Evolutionary conservation across 306 rosid genomes (phyloP).

Genomic region (Lupinus albus): DNA sequence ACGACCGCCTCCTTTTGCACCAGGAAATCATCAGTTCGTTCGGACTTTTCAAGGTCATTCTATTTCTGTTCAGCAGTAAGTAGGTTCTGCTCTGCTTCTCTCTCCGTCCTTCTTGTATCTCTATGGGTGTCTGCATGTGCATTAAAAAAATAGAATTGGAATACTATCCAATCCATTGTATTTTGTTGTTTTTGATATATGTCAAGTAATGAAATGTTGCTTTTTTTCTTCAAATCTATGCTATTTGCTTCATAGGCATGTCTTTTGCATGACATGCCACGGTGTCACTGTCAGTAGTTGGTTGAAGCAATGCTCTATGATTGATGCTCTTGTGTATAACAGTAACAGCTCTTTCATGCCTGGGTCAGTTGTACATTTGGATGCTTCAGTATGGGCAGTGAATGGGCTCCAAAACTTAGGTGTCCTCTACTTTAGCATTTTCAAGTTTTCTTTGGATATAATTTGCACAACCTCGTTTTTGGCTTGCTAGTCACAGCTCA

Average conservation of each 20-base stretch:
- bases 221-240: slow-evolving; percentile 21
- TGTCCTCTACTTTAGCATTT: not conserved
- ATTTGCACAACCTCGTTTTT: slow-evolving; percentile 26
- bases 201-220: slow-evolving; percentile 16
- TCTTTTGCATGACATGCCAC: slow-evolving; percentile 29
- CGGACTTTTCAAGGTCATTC: slow-evolving; percentile 44
- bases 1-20: slow-evolving; percentile 42
- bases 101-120: slow-evolving; percentile 1
- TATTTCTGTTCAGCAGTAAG: slow-evolving; percentile 53
- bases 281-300: slow-evolving; percentile 25
- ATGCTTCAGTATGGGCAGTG: not conserved
- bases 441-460: slow-evolving; percentile 4
- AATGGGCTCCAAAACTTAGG: slow-evolving; percentile 4
- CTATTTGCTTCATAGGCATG: slow-evolving; percentile 22
- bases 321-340: slow-evolving; percentile 3
- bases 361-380: slow-evolving; percentile 5
- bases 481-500: not conserved
- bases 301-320: not conserved
- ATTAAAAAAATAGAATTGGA: slow-evolving; percentile 1
- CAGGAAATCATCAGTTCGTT: slow-evolving; percentile 42
- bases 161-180: not conserved
- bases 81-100: slow-evolving; percentile 34
- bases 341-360: not conserved
- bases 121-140: slow-evolving; percentile 24
- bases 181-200: slow-evolving; percentile 14